Base-by-base conservation (phyloP, 2,329 filamentous ascomycete species). In the Whalleya microplaca region DNA sequence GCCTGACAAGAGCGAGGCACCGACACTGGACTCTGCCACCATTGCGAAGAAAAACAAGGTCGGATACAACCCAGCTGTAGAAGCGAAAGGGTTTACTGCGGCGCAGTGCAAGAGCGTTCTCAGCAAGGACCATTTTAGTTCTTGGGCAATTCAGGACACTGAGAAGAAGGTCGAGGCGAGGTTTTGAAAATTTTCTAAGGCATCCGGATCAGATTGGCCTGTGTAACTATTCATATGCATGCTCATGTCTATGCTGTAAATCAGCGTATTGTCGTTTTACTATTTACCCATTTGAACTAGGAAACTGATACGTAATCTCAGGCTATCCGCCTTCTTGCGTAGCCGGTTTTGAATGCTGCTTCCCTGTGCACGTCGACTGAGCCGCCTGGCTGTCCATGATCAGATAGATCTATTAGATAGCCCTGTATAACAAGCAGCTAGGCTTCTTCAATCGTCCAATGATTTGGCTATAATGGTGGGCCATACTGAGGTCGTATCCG, bases 61-160 rank as follows among this genome's bases (percentile, higher is more conserved):
- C 19, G 93, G 92, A 0, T 98, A 98, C 69, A 98, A 98, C 73
- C 94, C 94, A 19, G 94, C 94, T 2, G 88, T 92, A 4, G 87
- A 90, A 75, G 94, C 94, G 14, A 92, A 88, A 79, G 93, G 92
- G 1, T 96, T 96, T 74, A 96, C 92, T 0, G 83, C 83, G 59
- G 85, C 81, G 63, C 92, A 97, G 78, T 88, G 87, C 58, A 77
- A 76, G 41, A 83, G 85, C 20, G 84, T 92, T 65, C 88, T 89
- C 70, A 92, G 88, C 79, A 88, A 83, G 75, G 83, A 78, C 41
- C 73, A 80, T 66, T 73, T 73, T 45, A 88, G 83, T 69, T 85
- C 86, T 19, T 96, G 89, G 87, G 93, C 93, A 46, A 67, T 96
- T 76, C 85, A 88, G 69, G 91, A 96, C 71, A 87, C 84, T 5